These are phyloP conservation scores for Gomphus sp. DNA, from an alignment of 1,284 basidiomycete species.

Conservation along the genomic window DNA sequence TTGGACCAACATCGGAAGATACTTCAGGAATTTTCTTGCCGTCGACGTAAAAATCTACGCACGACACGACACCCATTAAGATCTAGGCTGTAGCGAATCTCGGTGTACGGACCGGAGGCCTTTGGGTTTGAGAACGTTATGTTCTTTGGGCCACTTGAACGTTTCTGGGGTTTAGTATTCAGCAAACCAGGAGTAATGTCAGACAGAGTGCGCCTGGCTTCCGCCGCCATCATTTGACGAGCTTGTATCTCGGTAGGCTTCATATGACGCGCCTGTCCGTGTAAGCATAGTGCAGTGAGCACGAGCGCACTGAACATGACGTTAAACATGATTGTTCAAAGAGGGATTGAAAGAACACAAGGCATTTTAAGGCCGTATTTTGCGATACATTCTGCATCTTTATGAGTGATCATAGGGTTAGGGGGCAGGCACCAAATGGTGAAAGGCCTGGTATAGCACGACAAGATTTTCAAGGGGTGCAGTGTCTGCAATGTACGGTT, in stretches of 20 bases:
- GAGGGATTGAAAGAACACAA: neutral
- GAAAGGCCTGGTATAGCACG: too few species aligned
- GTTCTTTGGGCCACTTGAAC: constrained; percentile 33
- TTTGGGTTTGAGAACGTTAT: constrained; percentile 64
- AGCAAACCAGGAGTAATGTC: neutral
- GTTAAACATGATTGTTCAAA: neutral
- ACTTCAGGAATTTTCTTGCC: constrained; percentile 58
- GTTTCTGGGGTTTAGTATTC: neutral
- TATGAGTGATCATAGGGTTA: too few species aligned
- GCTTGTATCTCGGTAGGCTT: neutral
- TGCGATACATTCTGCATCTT: too few species aligned
- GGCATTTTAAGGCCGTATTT: too few species aligned
- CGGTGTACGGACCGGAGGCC: constrained; percentile 39
- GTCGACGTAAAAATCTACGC: constrained; percentile 57
- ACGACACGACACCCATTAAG: constrained; percentile 17
- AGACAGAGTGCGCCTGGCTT: constrained; percentile 1
- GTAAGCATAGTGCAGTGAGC: neutral
- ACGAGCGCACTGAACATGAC: neutral
- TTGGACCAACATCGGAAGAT: constrained; percentile 64
- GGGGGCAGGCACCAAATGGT: too few species aligned
- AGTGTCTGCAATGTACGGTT: too few species aligned
- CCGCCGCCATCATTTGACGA: constrained; percentile 2
- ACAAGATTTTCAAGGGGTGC: too few species aligned
- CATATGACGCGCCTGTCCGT: constrained; percentile 38
- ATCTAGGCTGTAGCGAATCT: neutral